Conservation (phyloP, 2,329 filamentous ascomycete genomes). For the Calcarisporium arbuscula region DNA sequence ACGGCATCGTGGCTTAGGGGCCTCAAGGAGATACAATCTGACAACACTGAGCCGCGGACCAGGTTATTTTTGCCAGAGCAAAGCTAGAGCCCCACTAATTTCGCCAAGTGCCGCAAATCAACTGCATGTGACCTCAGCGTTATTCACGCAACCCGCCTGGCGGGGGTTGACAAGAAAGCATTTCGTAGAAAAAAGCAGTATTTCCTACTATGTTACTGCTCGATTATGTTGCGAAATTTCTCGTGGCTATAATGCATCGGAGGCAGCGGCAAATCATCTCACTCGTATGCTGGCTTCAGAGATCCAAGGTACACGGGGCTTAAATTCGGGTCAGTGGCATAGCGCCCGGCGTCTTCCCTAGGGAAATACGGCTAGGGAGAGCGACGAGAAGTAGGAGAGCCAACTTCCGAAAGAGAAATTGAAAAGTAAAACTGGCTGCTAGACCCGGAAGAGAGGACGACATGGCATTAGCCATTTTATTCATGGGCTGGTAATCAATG, state of each 20-base stretch:
- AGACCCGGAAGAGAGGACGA: slow-evolving; percentile 65
- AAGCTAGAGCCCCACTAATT: too few relatives aligned
- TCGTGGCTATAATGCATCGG: slow-evolving; percentile 58
- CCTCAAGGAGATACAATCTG: too few relatives aligned
- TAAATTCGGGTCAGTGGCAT: slow-evolving; percentile 66
- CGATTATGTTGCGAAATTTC: too few relatives aligned
- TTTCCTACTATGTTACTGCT: too few relatives aligned
- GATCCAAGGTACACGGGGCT: slow-evolving; percentile 50
- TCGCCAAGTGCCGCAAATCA: too few relatives aligned
- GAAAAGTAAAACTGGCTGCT: slow-evolving; percentile 54
- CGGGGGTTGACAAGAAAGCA: too few relatives aligned
- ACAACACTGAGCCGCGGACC: too few relatives aligned
- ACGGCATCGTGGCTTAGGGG: too few relatives aligned
- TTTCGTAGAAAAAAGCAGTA: too few relatives aligned
- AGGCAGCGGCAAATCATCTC: slow-evolving; percentile 59
- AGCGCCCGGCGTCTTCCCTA: slow-evolving; percentile 66
- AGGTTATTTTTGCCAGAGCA: too few relatives aligned
- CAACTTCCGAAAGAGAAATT: slow-evolving; percentile 50
- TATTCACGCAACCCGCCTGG: too few relatives aligned
- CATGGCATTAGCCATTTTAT: slow-evolving; percentile 63
- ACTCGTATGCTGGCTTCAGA: slow-evolving; percentile 59
- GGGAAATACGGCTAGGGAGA: slow-evolving; percentile 59
- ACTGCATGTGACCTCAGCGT: too few relatives aligned
- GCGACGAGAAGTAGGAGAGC: slow-evolving; percentile 49
- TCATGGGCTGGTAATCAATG: slow-evolving; percentile 35